Conservation (phyloP, 768 basidiomycete genomes). For the Tephrocybe sp. region DNA sequence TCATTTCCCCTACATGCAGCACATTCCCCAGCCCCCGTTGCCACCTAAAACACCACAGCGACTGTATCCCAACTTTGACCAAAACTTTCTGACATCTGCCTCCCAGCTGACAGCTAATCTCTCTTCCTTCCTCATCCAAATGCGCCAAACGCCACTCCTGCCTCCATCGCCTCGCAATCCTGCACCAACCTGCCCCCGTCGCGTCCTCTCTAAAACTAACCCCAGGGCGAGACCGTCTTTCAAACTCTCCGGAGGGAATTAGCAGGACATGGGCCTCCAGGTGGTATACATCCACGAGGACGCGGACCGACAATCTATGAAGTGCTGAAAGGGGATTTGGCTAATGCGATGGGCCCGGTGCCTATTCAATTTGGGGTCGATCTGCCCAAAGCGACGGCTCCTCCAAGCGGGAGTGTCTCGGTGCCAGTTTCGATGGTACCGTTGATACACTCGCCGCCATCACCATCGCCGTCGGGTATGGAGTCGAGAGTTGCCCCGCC, state of each 20-base stretch:
- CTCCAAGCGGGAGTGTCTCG: constrained; percentile 11
- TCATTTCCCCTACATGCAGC: constrained; percentile 11
- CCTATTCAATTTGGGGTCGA: constrained; percentile 59
- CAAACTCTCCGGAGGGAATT: constrained; percentile 29
- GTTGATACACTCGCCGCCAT: background rate
- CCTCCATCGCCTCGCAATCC: too few species aligned
- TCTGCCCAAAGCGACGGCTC: constrained; percentile 30
- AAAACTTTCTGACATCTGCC: too few species aligned
- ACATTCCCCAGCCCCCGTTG: constrained; percentile 5
- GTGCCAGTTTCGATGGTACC: constrained; percentile 1
- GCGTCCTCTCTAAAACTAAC: constrained; percentile 8
- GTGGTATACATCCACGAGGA: background rate
- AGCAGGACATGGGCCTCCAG: too few species aligned
- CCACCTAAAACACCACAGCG: too few species aligned
- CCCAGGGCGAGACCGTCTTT: constrained; percentile 14
- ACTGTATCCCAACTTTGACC: too few species aligned
- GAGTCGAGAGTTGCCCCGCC: background rate
- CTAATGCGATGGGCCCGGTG: too few species aligned
- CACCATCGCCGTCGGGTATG: background rate
- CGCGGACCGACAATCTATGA: constrained; percentile 60
- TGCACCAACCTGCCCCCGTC: constrained; percentile 14
- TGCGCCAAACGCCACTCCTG: constrained; percentile 37
- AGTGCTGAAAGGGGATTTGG: constrained; percentile 51
- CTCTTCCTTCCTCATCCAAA: constrained; percentile 46
- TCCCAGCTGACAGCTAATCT: too few species aligned